Base-by-base conservation (phyloP, 2,329 filamentous ascomycete species). In the Ophiocordyceps sinensis region DNA sequence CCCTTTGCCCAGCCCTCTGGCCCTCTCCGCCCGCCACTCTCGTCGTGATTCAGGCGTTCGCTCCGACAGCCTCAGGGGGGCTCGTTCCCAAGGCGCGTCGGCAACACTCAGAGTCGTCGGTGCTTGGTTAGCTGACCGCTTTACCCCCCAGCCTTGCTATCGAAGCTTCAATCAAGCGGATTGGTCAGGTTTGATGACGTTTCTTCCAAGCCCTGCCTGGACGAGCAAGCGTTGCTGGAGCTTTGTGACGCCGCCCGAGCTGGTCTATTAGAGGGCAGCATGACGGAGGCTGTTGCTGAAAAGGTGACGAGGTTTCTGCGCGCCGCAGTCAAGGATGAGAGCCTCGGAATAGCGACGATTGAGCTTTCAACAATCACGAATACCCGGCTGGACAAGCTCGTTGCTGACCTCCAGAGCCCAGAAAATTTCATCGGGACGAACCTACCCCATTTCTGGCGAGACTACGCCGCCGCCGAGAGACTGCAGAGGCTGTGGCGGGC, bases 181-280 rank as follows among this genome's bases (percentile, higher is more conserved):
- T 13, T 42, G 23, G 39, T 43, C 23, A 44, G 35, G 13, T 41
- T 47, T 11, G 49, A 53, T 38, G 43, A 49, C 17, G 40, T 45
- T 9, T 36, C 21, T 23, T n/a, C 11, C 19, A 28, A 28, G 17
- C 3, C 28, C 3, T 28, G 15, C 8, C 35, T 41, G 13, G 34
- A 41, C 30, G 45, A 50, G 17, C 11, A 23, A 2, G 40, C 47
- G 1, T 44, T 67, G 2, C 50, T 68, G 4, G 48, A 60, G 14
- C 54, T 72, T 6, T 68, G 64, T 30, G 64, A 72, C 44, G 54
- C 58, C 1, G 53, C 66, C 29, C 60, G 68, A 3, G 46, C 48
- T 3, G 59, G 54, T 10, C 51, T 71, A 1, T 47, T 49, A 9
- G 47, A 55, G 7, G 48, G 55, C 9, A 53, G 55, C 30, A 50